Evolutionary conservation across 78 protist genomes (phyloP).

Genomic region (Neovahlkampfia damariscottae): DNA sequence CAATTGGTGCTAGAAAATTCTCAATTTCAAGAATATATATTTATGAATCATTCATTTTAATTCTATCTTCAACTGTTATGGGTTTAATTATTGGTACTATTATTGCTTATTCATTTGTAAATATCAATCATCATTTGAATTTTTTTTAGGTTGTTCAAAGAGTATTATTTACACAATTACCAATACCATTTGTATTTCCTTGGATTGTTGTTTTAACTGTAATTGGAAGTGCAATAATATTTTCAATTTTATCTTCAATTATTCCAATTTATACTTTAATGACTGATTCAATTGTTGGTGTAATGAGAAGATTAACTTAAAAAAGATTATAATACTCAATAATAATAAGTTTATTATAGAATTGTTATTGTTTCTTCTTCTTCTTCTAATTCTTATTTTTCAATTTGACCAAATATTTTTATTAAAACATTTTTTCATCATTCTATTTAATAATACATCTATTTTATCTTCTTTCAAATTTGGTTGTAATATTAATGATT

Average conservation of each 20-base stretch:
- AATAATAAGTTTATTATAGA: background rate
- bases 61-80: conserved; percentile 60
- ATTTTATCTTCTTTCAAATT: too few species aligned
- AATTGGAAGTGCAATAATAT: background rate
- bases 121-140: background rate
- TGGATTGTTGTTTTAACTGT: background rate
- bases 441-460: too few species aligned
- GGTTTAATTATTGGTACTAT: conserved; percentile 56
- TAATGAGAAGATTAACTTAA: conserved; percentile 1
- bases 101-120: conserved; percentile 26
- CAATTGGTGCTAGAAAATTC: conserved; percentile 6
- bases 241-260: background rate
- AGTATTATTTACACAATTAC: conserved; percentile 60
- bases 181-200: conserved; percentile 70
- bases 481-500: too few species aligned
- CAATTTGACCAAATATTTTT: too few species aligned
- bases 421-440: too few species aligned
- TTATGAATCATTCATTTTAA: conserved; percentile 76
- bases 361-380: too few species aligned
- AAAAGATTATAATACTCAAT: background rate
- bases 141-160: conserved; percentile 35
- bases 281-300: background rate
- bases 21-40: conserved; percentile 44
- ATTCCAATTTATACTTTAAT: background rate
- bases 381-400: too few species aligned